Evolutionary conservation across 257 asterid genomes (phyloP), one percentile per base, ranked within the genome.

Genomic region (Scutellaria minor): DNA sequence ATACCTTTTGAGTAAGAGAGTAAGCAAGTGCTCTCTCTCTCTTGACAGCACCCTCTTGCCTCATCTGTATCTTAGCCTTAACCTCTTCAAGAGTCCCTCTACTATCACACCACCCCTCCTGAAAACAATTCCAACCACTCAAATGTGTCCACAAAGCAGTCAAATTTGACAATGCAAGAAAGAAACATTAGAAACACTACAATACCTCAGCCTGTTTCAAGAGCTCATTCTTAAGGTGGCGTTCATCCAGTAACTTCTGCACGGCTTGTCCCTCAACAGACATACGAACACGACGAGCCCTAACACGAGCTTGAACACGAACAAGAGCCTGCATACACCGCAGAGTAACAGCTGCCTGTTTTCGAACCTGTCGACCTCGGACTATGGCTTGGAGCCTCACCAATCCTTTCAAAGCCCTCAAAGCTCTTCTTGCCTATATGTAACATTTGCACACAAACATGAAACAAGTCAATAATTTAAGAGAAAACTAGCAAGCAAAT

Each of bases 251-350:
- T 45, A 88, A 14, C 77, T 82, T 81, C 86, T 91, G 97, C 70
- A 91, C 97, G 0, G 97, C 97, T 64, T 85, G 96, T 15, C 99
- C 99, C 63, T 94, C 97, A 2, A 79, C 77, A 3, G 97, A 91
- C 97, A 86, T 86, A 8, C 99, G 84, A 2, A 89, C 99, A 51
- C 85, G 91, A 14, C 93, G 91, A 44, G 97, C 97, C 78, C 99
- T 80, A n/a, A 94, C 83, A 7, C 97, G 91, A 31, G 99, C 99
- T 76, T 94, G 99, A 1, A 94, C 96, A 39, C 99, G 85, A 52
- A 94, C 99, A 54, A 94, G 83, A n/a, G 99, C 99, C 77, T 94
- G 99, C 99, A 94, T 94, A 69, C 97, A 91, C 82, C 97, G 78
- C 9, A 91, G 92, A 1, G 99, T 94, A 20, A 91, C 97, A 2